Conservation (phyloP, 805 yeast genomes). For the Wickerhamiella vanderwaltii region DNA sequence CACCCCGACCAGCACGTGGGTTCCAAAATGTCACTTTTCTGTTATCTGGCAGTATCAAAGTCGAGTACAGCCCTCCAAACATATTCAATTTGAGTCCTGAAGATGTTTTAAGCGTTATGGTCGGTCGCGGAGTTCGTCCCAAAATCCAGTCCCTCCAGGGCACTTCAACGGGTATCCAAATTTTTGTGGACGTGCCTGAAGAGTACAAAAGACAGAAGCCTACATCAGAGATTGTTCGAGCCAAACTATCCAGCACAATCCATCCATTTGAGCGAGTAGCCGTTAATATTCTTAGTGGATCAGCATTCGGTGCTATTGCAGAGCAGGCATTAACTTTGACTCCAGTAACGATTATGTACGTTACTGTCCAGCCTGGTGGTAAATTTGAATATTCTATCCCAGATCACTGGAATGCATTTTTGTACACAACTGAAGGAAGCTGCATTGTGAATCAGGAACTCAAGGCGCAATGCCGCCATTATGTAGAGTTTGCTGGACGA, state of each 20-base stretch:
- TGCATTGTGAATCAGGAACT: constrained; percentile 14
- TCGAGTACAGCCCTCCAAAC: constrained; percentile 18
- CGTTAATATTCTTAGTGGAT: constrained; percentile 16
- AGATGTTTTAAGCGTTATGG: constrained; percentile 19
- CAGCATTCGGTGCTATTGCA: constrained; percentile 16
- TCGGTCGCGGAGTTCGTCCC: constrained; percentile 19
- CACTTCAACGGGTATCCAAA: constrained; percentile 14
- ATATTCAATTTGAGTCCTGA: constrained; percentile 17
- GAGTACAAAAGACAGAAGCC: constrained; percentile 18
- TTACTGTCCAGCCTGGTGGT: constrained; percentile 14
- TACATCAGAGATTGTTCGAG: constrained; percentile 15
- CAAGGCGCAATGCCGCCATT: constrained; percentile 11
- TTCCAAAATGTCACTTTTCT: constrained; percentile 17
- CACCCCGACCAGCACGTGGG: constrained; percentile 21
- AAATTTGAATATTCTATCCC: constrained; percentile 16
- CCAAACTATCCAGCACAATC: constrained; percentile 9
- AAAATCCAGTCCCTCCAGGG: constrained; percentile 4
- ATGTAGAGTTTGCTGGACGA: constrained; percentile 17
- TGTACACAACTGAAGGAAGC: constrained; percentile 23
- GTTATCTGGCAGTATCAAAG: constrained; percentile 13
- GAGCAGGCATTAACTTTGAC: constrained; percentile 17
- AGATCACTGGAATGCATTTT: constrained; percentile 24
- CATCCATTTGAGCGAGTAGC: constrained; percentile 13
- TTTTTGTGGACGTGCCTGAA: constrained; percentile 20
- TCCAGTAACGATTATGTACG: constrained; percentile 16